Base-by-base conservation (phyloP, 768 basidiomycete genomes). In the Russula emetica region DNA sequence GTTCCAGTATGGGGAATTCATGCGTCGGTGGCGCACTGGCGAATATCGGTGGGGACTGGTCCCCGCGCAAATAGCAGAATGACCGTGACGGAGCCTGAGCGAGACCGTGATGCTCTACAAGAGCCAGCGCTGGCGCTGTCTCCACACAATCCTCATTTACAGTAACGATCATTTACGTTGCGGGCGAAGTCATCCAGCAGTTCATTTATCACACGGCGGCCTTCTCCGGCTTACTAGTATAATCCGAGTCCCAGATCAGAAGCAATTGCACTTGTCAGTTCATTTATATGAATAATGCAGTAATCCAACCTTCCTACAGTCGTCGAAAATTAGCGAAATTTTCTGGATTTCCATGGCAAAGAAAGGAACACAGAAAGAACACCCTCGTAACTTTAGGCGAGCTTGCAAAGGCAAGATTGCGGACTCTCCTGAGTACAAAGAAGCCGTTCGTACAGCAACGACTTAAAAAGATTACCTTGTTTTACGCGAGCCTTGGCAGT, bases 391-490 rank as follows among this genome's bases (percentile, higher is more conserved):
- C 22, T 47, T 47, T 47, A 47, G 11, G 45, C 45, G 45, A 11
- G 45, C 45, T 22, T 47, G 45, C 45, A 47, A 47, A 47, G 45
- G 45, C 45, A 47, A 47, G 45, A 47, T 47, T 47, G 45, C 45
- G n/a, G n/a, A 22, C 45, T n/a, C 45, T 4, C 45, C 4, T n/a
- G 4, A 47, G 45, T 13, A 24, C 45, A 47, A 47, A 47, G 45
- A n/a, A 47, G 45, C 11, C 10, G 45, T 47, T 22, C 45, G 45
- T 47, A 47, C 10, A 45, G n/a, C 20, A 22, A 47, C 45, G 45
- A 22, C 45, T 47, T 47, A 47, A 13, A n/a, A 45, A n/a, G n/a
- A 36, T 38, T 45, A 2, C 44, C 22, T 22, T 24, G 9, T n/a
- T 22, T 22, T 22, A 47, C 5, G 45, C n/a, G n/a, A 47, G n/a